Evolutionary conservation across 108 stramenopile genomes (phyloP).

Genomic region (Skeletonema marinoi): DNA sequence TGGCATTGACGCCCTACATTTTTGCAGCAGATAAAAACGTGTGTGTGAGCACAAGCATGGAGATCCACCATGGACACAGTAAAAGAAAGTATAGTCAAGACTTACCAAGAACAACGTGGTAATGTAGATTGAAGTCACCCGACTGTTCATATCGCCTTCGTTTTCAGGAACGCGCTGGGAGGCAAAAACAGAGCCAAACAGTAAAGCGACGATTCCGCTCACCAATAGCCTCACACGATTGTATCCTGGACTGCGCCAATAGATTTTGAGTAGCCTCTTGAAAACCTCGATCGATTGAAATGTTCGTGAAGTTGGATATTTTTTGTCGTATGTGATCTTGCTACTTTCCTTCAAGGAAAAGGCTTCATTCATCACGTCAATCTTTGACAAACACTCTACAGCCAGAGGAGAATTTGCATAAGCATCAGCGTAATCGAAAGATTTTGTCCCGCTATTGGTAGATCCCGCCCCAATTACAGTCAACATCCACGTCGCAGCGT

Average conservation of each 20-base stretch:
- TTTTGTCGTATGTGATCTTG: conserved; percentile 40
- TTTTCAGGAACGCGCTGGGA: conserved; percentile 44
- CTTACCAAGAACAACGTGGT: conserved; percentile 50
- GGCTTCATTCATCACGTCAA: conserved; percentile 29
- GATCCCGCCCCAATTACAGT: conserved; percentile 56
- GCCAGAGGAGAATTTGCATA: conserved; percentile 52
- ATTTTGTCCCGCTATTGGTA: conserved; percentile 8
- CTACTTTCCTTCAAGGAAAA: conserved; percentile 33
- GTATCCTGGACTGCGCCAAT: conserved; percentile 67
- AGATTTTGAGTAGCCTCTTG: conserved; percentile 52
- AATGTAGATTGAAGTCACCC: conserved; percentile 67
- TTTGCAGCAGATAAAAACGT: neutral
- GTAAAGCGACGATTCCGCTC: conserved; percentile 53
- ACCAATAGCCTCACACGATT: conserved; percentile 59
- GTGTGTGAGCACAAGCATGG: neutral
- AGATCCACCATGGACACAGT: neutral
- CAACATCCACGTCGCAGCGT: conserved; percentile 76
- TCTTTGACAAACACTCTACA: conserved; percentile 39
- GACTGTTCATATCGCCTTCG: conserved; percentile 63
- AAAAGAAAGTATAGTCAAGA: neutral
- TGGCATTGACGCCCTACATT: conserved; percentile 47
- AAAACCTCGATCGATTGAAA: conserved; percentile 48
- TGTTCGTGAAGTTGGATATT: conserved; percentile 49
- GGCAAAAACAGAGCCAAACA: conserved; percentile 67
- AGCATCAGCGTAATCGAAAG: conserved; percentile 55